A percentile compares a stretch with the other conserved stretches of the same genome.
phyloP scores from a whole-genome alignment of 129 eudicot species.

The Daucus carota region DNA sequence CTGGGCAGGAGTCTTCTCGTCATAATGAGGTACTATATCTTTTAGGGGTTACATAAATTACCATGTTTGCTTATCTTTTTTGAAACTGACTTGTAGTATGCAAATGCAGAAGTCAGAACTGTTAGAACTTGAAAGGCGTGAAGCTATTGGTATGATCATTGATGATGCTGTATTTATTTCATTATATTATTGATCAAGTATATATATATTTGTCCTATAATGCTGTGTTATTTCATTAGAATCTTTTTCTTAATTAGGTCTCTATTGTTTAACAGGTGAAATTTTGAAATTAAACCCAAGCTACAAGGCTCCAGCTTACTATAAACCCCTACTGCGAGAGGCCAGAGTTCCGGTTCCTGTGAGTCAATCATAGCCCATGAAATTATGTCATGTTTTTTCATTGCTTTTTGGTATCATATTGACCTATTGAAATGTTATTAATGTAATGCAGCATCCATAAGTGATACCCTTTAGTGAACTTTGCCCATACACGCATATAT shows the following conservation, averaged over 20 bases:
- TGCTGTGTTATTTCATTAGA: not conserved
- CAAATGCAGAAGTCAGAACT: constrained; percentile 39
- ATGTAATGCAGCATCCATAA: not conserved
- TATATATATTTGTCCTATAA: too few relatives aligned
- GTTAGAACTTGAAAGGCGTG: constrained; percentile 85
- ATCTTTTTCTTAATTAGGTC: not conserved
- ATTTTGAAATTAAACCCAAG: constrained; percentile 74
- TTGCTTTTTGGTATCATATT: not conserved
- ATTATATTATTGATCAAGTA: too few relatives aligned
- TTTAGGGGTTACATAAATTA: constrained; percentile 8
- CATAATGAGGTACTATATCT: constrained; percentile 37
- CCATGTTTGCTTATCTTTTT: not conserved
- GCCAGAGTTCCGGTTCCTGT: constrained; percentile 86
- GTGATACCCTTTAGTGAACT: not conserved
- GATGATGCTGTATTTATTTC: constrained; percentile 7
- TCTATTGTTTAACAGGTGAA: constrained; percentile 59
- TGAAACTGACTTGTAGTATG: constrained; percentile 16
- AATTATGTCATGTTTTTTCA: constrained; percentile 2
- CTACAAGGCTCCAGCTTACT: constrained; percentile 72
- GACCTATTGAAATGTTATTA: not conserved
- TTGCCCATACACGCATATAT: not conserved
- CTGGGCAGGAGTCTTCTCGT: constrained; percentile 21
- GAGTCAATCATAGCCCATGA: constrained; percentile 23
- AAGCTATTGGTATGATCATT: constrained; percentile 66
- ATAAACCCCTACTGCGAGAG: constrained; percentile 78